Evolutionary conservation across 2,329 filamentous ascomycete species (phyloP).

Genomic region (Claviceps cyperi): DNA sequence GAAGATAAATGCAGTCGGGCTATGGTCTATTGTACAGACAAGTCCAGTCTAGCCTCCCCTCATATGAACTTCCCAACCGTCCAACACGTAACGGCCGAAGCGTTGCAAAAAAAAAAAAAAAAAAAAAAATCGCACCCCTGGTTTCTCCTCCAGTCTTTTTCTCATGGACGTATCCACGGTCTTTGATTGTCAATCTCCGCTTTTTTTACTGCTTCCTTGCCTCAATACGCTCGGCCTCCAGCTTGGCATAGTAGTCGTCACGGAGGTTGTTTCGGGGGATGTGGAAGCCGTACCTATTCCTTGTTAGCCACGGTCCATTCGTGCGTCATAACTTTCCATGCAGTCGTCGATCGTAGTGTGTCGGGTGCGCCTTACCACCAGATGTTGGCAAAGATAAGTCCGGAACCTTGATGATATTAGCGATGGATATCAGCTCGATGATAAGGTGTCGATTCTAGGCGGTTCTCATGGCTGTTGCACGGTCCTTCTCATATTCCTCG

Average conservation of each 20-base stretch:
- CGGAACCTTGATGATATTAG: too few relatives aligned
- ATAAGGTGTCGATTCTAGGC: too few relatives aligned
- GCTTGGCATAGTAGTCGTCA: conserved; percentile 43
- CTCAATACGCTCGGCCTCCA: conserved; percentile 39
- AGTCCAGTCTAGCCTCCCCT: conserved; percentile 11
- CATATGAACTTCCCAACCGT: conserved; percentile 4
- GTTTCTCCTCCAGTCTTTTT: too few relatives aligned
- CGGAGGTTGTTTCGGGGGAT: conserved; percentile 43
- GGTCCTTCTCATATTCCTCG: too few relatives aligned
- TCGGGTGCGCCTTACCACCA: conserved; percentile 36
- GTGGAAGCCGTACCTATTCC: conserved; percentile 46
- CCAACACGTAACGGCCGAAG: conserved; percentile 3
- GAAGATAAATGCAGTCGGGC: conserved; percentile 7
- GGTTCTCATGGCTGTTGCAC: too few relatives aligned
- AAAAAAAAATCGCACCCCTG: too few relatives aligned
- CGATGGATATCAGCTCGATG: too few relatives aligned
- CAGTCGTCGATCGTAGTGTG: neutral
- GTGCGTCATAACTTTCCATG: neutral
- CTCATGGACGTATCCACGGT: too few relatives aligned
- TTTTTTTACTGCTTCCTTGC: conserved; percentile 14
- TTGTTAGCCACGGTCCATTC: neutral
- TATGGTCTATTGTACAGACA: conserved; percentile 16
- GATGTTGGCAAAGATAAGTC: conserved; percentile 24
- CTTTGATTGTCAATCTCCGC: too few relatives aligned
- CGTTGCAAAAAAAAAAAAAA: neutral